Base-by-base conservation (phyloP, 176 grass and related monocot genomes). In the Rhynchospora pubera region DNA sequence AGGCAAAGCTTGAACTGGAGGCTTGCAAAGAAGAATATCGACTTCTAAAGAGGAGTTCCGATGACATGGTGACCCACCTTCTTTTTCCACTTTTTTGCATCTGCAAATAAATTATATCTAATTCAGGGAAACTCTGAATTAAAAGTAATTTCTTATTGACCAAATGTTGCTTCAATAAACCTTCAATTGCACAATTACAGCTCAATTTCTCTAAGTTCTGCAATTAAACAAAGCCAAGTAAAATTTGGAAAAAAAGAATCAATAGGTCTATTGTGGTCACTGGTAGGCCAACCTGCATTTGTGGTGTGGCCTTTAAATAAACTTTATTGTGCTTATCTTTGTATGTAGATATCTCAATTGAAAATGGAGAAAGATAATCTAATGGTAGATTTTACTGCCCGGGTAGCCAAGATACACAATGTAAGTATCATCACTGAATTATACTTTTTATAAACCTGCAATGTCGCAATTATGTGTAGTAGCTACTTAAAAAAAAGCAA, bases 1-100 rank as follows among this genome's bases (percentile, higher is more conserved):
- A 94, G 94, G 84, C 83, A 59, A 85, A 71, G 51, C 84, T 84
- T 84, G 86, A 97, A 24, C 70, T 97, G 85, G 83, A 53, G 21
- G 65, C 57, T 65, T 91, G 52, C 81, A 74, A 60, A 89, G 90
- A 89, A 87, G 76, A 84, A 68, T 85, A 80, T 39, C 77, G 23
- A 57, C 62, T 60, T 66, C 61, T 92, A 44, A 87, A 87, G 71
- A 80, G 63, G 58, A 89, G 77, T 30, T 67, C 62, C 18, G 79
- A 65, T 75, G 68, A 75, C 22, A 75, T 52, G 70, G 70, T 75
- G 12, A 28, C 14, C 47, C 22, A 67, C 46, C 21, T 75, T 67
- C 16, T 21, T 53, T 52, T 75, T 53, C 9, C 4, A 75, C 21
- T 53, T 11, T 52, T 45, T 50, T 5, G 3, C 42, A 22, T 21